Conservation (phyloP, 495 filamentous ascomycete species). For the Daldinia loculata region DNA sequence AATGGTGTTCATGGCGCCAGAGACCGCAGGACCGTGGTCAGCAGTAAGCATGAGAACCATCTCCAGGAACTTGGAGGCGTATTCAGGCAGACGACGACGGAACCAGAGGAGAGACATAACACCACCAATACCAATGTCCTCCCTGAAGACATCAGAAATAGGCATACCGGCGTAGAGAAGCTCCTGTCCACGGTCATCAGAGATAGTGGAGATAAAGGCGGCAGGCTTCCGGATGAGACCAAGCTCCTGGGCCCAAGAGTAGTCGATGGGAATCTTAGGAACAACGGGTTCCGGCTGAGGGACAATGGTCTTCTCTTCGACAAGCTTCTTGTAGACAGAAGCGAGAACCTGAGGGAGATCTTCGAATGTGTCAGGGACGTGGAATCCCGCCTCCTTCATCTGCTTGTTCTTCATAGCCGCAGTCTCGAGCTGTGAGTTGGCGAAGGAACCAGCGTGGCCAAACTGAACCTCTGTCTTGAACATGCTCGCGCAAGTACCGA, state of each 20-base stretch:
- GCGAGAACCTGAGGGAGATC: conserved; percentile 82
- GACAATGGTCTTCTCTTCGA: conserved; percentile 82
- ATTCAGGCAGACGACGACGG: conserved; percentile 94
- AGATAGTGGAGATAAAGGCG: conserved; percentile 99
- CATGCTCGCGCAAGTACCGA: conserved; percentile 98
- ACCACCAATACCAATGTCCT: conserved; percentile 98
- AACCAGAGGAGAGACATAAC: conserved; percentile 99
- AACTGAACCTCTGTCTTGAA: conserved; percentile 99
- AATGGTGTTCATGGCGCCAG: conserved; percentile 99
- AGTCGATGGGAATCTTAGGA: conserved; percentile 99
- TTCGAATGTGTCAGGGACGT: conserved; percentile 96
- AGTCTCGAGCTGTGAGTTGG: conserved; percentile 99
- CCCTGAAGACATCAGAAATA: conserved; percentile 98
- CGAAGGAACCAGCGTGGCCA: conserved; percentile 97
- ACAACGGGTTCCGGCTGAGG: conserved; percentile 88
- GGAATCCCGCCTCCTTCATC: conserved; percentile 93
- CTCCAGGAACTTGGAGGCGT: conserved; percentile 98
- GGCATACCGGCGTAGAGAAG: conserved; percentile 98
- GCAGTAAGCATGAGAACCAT: conserved; percentile 99
- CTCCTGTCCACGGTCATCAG: conserved; percentile 99
- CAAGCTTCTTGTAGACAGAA: conserved; percentile 82
- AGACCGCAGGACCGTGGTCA: conserved; percentile 98
- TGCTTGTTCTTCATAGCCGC: conserved; percentile 94
- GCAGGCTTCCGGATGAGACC: conserved; percentile 99
- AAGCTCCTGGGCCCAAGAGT: conserved; percentile 99